These are phyloP conservation scores for Phytophthora brassicae DNA, from an alignment of 352 stramenopile species.

Conservation along the genomic window DNA sequence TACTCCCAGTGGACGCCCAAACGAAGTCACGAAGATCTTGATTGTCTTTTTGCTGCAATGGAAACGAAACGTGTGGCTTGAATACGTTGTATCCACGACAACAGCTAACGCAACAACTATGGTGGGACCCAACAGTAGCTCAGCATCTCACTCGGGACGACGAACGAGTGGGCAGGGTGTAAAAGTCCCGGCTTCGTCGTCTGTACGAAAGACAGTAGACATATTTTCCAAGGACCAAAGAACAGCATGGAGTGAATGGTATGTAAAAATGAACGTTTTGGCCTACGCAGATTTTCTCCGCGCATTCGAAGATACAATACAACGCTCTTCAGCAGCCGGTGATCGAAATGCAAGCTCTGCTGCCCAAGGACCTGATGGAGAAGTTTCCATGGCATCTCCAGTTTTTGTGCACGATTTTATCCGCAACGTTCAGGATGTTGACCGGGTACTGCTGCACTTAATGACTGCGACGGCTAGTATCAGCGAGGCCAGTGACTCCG, in stretches of 20 bases:
- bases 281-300: conserved; percentile 81
- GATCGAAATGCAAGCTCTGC: conserved; percentile 11
- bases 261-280: conserved; percentile 86
- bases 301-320: conserved; percentile 71
- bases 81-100: conserved; percentile 83
- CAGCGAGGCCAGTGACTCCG: conserved; percentile 41
- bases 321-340: conserved; percentile 17
- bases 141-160: conserved; percentile 10
- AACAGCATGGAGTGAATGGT: conserved; percentile 73
- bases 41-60: conserved; percentile 86
- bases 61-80: conserved; percentile 89
- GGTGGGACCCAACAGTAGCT: background rate
- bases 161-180: conserved; percentile 27
- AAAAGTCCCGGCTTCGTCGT: conserved; percentile 24
- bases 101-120: conserved; percentile 38
- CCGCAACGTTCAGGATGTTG: conserved; percentile 84
- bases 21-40: conserved; percentile 64
- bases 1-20: conserved; percentile 2
- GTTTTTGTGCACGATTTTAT: conserved; percentile 79
- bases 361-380: background rate
- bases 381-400: conserved; percentile 36
- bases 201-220: conserved; percentile 25
- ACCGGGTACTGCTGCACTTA: conserved; percentile 81
- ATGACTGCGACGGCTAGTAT: conserved; percentile 71
- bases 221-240: conserved; percentile 47